Evolutionary conservation across 2,329 filamentous ascomycete genomes (phyloP).

Genomic region (Bipolaris sorokiniana): DNA sequence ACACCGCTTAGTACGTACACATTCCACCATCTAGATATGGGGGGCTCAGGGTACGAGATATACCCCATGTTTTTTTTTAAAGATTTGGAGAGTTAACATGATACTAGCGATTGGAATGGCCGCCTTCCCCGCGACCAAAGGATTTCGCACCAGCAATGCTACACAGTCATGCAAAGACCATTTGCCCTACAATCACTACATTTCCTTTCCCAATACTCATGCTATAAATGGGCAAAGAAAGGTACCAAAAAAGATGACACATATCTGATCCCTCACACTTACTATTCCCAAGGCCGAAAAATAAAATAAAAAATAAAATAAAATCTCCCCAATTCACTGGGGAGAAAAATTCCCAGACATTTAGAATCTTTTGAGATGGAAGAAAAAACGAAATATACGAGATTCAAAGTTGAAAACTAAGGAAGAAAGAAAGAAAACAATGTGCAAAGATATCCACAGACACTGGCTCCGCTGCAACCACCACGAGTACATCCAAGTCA

Average conservation of each 20-base stretch:
- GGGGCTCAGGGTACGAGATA: background rate
- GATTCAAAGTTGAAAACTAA: too few species aligned
- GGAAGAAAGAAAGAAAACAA: background rate
- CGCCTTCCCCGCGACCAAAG: background rate
- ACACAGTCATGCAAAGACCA: background rate
- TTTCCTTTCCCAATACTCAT: too few species aligned
- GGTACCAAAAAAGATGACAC: background rate
- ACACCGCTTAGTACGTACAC: background rate
- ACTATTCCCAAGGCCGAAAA: background rate
- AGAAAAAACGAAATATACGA: too few species aligned
- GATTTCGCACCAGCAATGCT: background rate
- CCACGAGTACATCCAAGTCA: slow-evolving; percentile 9
- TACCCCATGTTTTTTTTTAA: background rate
- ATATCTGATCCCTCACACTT: too few species aligned
- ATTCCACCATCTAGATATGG: background rate
- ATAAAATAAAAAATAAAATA: too few species aligned
- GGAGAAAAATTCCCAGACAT: too few species aligned
- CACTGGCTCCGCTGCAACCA: slow-evolving; percentile 13
- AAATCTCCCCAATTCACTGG: too few species aligned
- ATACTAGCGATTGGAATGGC: background rate
- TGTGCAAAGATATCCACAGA: slow-evolving; percentile 12
- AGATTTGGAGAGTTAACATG: background rate
- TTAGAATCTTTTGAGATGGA: too few species aligned
- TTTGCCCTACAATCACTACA: background rate
- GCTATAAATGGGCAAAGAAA: background rate